Conservation (phyloP, 2,329 filamentous ascomycete genomes). For the Beauveria sp. region DNA sequence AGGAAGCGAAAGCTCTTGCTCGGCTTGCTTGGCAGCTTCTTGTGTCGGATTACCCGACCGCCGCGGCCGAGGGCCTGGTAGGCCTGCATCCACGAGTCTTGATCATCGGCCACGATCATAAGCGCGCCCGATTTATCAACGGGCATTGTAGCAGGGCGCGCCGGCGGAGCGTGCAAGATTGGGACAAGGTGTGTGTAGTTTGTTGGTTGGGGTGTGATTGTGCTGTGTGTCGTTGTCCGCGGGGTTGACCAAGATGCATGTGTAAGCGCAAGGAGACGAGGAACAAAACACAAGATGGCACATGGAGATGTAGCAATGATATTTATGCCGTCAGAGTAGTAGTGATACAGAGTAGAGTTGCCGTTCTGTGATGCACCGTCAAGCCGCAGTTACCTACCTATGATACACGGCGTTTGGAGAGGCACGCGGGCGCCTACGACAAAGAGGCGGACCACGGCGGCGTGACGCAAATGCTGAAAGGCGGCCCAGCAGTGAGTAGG, state of each 20-base stretch:
- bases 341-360: not conserved
- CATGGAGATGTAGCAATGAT: not conserved
- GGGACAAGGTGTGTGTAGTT: not conserved
- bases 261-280: not conserved
- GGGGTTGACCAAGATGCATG: not conserved
- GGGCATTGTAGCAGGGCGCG: not conserved
- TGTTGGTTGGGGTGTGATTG: not conserved
- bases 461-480: not conserved
- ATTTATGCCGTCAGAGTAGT: not conserved
- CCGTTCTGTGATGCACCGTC: not conserved
- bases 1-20: slow-evolving; percentile 19
- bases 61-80: not conserved
- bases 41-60: slow-evolving; percentile 11
- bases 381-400: not conserved
- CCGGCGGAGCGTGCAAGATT: too few species aligned
- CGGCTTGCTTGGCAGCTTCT: slow-evolving; percentile 19
- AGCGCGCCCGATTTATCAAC: not conserved
- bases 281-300: not conserved
- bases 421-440: not conserved
- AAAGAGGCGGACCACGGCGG: not conserved
- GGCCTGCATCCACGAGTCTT: not conserved
- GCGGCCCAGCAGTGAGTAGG: not conserved
- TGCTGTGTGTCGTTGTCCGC: not conserved
- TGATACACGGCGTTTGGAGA: slow-evolving; percentile 2
- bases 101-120: not conserved